A percentile compares a stretch with the other conserved stretches of the same genome.
Conservation (phyloP, 2,329 filamentous ascomycete genomes). For the Colletotrichum sp. region DNA sequence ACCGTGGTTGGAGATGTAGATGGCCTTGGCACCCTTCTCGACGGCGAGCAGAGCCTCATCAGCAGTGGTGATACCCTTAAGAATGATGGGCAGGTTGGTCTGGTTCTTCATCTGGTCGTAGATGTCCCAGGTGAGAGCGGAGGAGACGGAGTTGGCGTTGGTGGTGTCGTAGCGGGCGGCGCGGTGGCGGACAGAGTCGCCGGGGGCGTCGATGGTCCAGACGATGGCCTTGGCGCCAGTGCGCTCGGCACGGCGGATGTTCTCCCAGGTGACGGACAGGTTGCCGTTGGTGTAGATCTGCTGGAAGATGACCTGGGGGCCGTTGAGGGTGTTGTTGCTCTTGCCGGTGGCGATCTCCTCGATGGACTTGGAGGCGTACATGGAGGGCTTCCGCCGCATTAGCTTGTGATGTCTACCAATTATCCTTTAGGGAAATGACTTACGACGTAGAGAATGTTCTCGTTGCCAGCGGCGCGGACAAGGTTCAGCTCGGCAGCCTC, state of each 20-base stretch:
- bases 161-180: conserved; percentile 26
- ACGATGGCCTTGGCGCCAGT: conserved; percentile 42
- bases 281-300: conserved; percentile 32
- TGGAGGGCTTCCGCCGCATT: conserved; percentile 22
- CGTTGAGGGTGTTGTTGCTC: conserved; percentile 27
- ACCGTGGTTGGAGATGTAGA: conserved; percentile 47
- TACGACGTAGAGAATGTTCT: conserved; percentile 50
- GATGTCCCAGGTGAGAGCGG: conserved; percentile 27
- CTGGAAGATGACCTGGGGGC: conserved; percentile 36
- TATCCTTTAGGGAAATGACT: not conserved
- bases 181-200: conserved; percentile 24
- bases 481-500: conserved; percentile 52
- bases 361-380: conserved; percentile 37
- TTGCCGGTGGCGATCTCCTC: conserved; percentile 36
- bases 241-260: conserved; percentile 34
- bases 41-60: conserved; percentile 40
- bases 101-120: conserved; percentile 32
- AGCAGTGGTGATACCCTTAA: conserved; percentile 42
- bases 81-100: conserved; percentile 39
- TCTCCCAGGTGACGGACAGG: conserved; percentile 35
- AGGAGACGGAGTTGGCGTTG: conserved; percentile 21
- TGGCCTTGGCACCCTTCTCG: conserved; percentile 36
- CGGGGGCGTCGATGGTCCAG: conserved; percentile 39
- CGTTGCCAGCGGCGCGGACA: conserved; percentile 47
- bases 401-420: not conserved